Evolutionary conservation across 176 grass and related monocot species (phyloP).

Genomic region (Oryza officinalis): DNA sequence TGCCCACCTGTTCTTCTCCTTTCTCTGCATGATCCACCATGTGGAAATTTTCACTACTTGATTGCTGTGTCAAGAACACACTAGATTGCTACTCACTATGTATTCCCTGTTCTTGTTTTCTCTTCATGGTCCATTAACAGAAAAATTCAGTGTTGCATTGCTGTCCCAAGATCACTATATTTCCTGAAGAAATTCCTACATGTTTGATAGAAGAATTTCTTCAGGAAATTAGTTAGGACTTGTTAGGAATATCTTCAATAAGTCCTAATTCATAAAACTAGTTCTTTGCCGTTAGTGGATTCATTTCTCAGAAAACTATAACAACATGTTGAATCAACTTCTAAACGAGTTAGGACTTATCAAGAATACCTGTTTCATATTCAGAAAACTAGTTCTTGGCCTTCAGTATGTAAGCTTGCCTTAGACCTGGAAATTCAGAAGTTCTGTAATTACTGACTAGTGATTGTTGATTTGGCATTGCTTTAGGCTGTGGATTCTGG

Average conservation of each 20-base stretch:
- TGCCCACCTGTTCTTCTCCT: too few relatives aligned
- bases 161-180: background rate
- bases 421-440: constrained; percentile 17
- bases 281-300: too few relatives aligned
- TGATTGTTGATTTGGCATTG: constrained; percentile 23
- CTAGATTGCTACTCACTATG: background rate
- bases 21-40: background rate
- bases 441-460: background rate
- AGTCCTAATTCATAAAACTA: too few relatives aligned
- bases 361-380: background rate
- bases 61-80: background rate
- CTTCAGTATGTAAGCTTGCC: background rate
- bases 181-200: background rate
- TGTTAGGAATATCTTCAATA: too few relatives aligned
- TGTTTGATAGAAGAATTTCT: too few relatives aligned
- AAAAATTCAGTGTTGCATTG: background rate
- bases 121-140: too few relatives aligned
- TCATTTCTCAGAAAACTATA: too few relatives aligned
- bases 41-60: background rate
- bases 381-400: background rate
- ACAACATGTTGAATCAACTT: background rate
- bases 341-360: background rate
- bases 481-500: constrained; percentile 76
- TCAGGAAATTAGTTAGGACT: too few relatives aligned
- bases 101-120: too few relatives aligned